A percentile compares a stretch with the other conserved stretches of the same genome.
These are phyloP conservation scores for Mycothermus thermophilus DNA, from an alignment of 495 filamentous ascomycete species.

Conservation along the genomic window DNA sequence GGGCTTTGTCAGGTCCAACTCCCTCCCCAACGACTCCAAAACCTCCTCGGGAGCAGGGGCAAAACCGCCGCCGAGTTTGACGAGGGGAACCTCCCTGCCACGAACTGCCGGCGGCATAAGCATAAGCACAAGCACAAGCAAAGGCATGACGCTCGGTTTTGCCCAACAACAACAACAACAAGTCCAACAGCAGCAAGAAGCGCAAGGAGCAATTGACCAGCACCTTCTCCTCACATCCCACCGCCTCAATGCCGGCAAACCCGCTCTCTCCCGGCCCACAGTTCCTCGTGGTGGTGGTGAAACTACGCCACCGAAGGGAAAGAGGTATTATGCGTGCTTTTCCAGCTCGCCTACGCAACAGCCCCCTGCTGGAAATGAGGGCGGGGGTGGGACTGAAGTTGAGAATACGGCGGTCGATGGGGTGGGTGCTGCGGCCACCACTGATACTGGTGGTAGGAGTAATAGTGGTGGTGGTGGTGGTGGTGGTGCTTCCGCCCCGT, in stretches of 20 bases:
- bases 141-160: too few species aligned
- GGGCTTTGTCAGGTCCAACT: slow-evolving; percentile 14
- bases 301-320: slow-evolving; percentile 1
- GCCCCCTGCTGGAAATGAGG: slow-evolving; percentile 1
- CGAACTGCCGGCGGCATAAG: neutral
- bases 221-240: too few species aligned
- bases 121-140: too few species aligned
- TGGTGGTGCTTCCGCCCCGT: too few species aligned
- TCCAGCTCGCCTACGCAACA: slow-evolving; percentile 33
- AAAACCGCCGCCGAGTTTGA: neutral
- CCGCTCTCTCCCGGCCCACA: too few species aligned
- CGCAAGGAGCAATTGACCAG: too few species aligned
- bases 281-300: slow-evolving; percentile 1
- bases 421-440: neutral
- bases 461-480: too few species aligned
- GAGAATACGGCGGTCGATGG: too few species aligned
- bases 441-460: slow-evolving; percentile 17
- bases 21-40: neutral
- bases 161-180: too few species aligned
- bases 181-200: too few species aligned
- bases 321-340: slow-evolving; percentile 32
- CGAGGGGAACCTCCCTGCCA: neutral
- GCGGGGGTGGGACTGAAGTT: too few species aligned
- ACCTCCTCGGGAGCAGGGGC: neutral
- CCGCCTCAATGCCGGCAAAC: too few species aligned